Evolutionary conservation across 2,329 filamentous ascomycete species (phyloP), one percentile per base, ranked within the genome.

Genomic region (Sclerotinia spermophila): DNA sequence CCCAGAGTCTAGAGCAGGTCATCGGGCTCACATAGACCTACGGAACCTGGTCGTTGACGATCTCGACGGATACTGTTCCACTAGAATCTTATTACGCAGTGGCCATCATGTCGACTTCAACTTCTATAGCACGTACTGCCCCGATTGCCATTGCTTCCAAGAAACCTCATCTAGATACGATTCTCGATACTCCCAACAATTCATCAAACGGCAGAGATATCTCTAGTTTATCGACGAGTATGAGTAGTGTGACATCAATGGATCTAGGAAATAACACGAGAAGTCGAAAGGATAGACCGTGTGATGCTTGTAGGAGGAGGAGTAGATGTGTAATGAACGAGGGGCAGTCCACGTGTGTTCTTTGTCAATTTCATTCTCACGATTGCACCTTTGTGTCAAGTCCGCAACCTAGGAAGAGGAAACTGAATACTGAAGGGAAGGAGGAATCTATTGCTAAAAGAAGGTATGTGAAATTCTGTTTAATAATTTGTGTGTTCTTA

Each of bases 281-380:
- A 79, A 82, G 81, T 71, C 81, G 83, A 67, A 82, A 83, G 82
- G 73, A 82, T 81, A 82, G 86, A 70, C 87, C 89, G 53, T 93
- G 91, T 81, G 90, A 93, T 82, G 88, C 90, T 72, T 96, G 93
- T 81, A 86, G 90, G 73, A 86, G 87, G 80, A 87, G 91, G 75
- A 88, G 88, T 77, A 90, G 90, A 81, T 96, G 93, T 82, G 89
- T 93, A 73, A 87, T 92, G 75, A 90, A 93, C 78, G 92, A 95
- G 79, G 90, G 90, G 74, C 88, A 92, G 76, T 85, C 85, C 53
- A 84, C 86, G 75, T 96, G 93, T 81, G 86, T 93, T 73, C 85
- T 92, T 73, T 96, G 93, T 81, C 90, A 92, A 79, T 89, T 90
- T 79, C 90, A 90, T 81, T 90, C 90, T 77, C 87, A 92, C 78